phyloP scores from a whole-genome alignment of 169 alveolate species.

The Plasmodium coatneyi region DNA sequence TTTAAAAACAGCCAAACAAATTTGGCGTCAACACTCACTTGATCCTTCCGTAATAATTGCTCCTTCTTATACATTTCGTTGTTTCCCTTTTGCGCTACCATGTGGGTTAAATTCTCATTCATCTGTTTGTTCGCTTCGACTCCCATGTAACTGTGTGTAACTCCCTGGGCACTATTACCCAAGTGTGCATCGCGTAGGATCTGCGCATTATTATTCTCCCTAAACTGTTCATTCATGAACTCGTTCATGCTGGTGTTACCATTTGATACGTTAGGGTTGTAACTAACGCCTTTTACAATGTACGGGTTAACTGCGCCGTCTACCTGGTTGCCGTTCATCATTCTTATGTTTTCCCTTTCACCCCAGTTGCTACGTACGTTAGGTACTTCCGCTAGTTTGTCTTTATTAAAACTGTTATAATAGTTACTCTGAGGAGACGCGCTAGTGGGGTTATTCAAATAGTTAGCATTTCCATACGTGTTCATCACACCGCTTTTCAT shows the following conservation, averaged over 20 bases:
- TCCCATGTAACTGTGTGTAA: background rate
- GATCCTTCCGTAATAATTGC: background rate
- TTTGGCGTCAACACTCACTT: conserved; percentile 20
- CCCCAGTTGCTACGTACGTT: background rate
- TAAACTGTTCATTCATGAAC: background rate
- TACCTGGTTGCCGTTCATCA: background rate
- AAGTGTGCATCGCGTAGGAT: background rate
- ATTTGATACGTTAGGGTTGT: background rate
- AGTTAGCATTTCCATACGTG: background rate
- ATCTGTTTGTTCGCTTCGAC: background rate
- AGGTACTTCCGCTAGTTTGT: background rate
- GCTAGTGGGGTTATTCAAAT: background rate
- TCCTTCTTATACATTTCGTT: conserved; percentile 19
- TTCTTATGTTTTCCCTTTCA: conserved; percentile 6
- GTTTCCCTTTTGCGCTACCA: background rate
- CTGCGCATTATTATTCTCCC: background rate
- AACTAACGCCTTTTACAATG: background rate
- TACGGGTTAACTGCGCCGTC: background rate
- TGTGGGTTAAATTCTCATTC: background rate
- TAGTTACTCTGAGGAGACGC: background rate
- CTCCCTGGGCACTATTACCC: background rate
- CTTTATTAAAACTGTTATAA: background rate
- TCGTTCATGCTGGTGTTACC: background rate
- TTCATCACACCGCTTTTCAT: background rate
- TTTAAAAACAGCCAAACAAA: conserved; percentile 52